Conservation (phyloP, 129 eudicot genomes). For the Oenanthe sinensis region DNA sequence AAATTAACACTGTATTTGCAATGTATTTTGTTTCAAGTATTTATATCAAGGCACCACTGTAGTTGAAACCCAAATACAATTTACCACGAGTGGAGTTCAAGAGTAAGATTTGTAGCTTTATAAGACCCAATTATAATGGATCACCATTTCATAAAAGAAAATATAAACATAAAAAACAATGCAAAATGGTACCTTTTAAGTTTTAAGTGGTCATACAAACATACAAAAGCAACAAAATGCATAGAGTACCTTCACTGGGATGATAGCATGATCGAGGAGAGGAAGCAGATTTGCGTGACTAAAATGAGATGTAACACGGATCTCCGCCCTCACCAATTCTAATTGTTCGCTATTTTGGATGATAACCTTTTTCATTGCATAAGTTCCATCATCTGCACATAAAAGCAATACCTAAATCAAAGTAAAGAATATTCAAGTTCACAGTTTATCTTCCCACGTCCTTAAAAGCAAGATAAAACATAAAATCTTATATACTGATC, state of each 20-base stretch:
- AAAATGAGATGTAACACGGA: constrained; percentile 76
- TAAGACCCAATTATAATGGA: not conserved
- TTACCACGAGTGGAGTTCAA: not conserved
- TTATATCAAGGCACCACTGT: not conserved
- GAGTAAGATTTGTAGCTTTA: not conserved
- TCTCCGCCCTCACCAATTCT: constrained; percentile 90
- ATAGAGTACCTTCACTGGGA: constrained; percentile 56
- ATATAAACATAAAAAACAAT: not conserved
- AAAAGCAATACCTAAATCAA: constrained; percentile 8
- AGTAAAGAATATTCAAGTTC: too few species aligned
- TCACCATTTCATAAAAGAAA: not conserved
- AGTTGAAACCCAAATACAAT: not conserved
- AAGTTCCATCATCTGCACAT: constrained; percentile 86
- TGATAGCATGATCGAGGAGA: constrained; percentile 91
- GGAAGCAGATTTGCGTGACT: constrained; percentile 83
- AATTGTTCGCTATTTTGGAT: constrained; percentile 77
- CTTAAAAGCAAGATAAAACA: not conserved
- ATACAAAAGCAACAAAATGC: not conserved
- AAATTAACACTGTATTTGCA: not conserved
- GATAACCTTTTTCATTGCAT: constrained; percentile 93
- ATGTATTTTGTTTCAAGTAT: not conserved
- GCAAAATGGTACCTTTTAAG: not conserved
- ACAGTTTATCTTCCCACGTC: not conserved
- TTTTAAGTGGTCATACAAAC: not conserved
- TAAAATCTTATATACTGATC: not conserved